Percentiles rank a stretch among this genome's conserved stretches.
These are phyloP conservation scores for Babesia sp. DNA, from an alignment of 169 alveolate genomes.

Conservation along the genomic window DNA sequence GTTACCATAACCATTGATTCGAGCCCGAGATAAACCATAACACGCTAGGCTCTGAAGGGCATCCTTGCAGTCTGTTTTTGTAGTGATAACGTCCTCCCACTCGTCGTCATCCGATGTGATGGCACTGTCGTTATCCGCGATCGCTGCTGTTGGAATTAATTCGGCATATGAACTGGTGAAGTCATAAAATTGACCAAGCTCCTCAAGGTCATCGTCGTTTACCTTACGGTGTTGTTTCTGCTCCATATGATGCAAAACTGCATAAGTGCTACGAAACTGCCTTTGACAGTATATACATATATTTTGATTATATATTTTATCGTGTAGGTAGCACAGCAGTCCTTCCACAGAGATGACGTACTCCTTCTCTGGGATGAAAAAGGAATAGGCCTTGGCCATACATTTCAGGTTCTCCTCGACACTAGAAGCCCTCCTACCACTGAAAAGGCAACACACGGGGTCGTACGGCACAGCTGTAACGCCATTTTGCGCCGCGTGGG, in stretches of 20 bases:
- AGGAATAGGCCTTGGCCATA: conserved; percentile 53
- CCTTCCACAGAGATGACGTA: conserved; percentile 64
- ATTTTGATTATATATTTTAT: conserved; percentile 65
- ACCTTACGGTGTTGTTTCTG: conserved; percentile 72
- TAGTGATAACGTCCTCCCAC: conserved; percentile 72
- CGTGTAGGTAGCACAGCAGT: conserved; percentile 67
- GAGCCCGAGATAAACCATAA: conserved; percentile 61
- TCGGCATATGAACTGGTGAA: conserved; percentile 48
- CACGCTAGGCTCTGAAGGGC: conserved; percentile 12
- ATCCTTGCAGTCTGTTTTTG: conserved; percentile 41
- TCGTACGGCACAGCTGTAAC: conserved; percentile 22
- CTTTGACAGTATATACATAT: conserved; percentile 71
- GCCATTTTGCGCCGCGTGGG: not conserved
- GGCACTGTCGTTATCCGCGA: not conserved
- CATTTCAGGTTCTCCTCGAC: conserved; percentile 51
- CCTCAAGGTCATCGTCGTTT: conserved; percentile 48
- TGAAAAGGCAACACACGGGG: conserved; percentile 43
- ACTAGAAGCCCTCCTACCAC: conserved; percentile 12
- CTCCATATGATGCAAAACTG: conserved; percentile 77
- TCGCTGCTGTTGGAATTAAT: not conserved
- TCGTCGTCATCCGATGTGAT: conserved; percentile 62
- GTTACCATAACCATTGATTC: conserved; percentile 76
- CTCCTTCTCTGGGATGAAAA: conserved; percentile 72
- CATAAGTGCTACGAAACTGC: conserved; percentile 60
- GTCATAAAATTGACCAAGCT: conserved; percentile 57